These are phyloP conservation scores for Lomentospora prolificans DNA, from an alignment of 2,329 filamentous ascomycete species.

Conservation along the genomic window DNA sequence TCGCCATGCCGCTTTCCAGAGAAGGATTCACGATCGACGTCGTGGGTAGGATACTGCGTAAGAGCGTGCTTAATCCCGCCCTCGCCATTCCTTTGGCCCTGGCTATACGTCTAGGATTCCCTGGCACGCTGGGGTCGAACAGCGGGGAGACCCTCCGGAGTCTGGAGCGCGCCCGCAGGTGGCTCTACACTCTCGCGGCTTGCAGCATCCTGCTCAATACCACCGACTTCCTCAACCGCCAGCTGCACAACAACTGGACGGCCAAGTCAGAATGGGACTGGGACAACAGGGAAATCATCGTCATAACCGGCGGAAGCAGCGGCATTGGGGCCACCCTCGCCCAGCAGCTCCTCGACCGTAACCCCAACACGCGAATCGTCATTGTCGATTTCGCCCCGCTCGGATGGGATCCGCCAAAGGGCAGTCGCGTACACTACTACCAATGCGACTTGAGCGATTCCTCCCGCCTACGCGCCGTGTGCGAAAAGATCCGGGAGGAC, in stretches of 20 bases:
- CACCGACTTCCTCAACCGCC: conserved; percentile 16
- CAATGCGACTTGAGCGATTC: conserved; percentile 25
- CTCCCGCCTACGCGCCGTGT: conserved; percentile 18
- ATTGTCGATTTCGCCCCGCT: conserved; percentile 24
- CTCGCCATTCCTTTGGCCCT: conserved; percentile 13
- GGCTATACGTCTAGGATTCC: conserved; percentile 10
- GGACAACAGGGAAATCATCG: conserved; percentile 24
- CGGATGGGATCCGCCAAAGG: conserved; percentile 16
- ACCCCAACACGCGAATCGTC: conserved; percentile 19
- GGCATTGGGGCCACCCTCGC: conserved; percentile 27
- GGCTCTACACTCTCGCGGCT: conserved; percentile 10
- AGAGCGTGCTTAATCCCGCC: conserved; percentile 14
- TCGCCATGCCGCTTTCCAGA: conserved; percentile 38
- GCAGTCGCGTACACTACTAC: conserved; percentile 19
- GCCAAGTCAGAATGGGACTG: conserved; percentile 19
- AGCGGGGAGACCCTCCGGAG: conserved; percentile 4
- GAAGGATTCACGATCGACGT: conserved; percentile 21
- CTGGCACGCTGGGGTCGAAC: conserved; percentile 5
- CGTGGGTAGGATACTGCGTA: conserved; percentile 12
- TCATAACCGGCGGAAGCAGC: conserved; percentile 28
- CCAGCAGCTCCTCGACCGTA: conserved; percentile 17
- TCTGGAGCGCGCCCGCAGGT: not conserved
- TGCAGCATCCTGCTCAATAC: conserved; percentile 13
- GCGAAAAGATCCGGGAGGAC: conserved; percentile 16
- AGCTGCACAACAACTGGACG: conserved; percentile 18